Evolutionary conservation across 495 filamentous ascomycete species (phyloP), one percentile per base, ranked within the genome.

Genomic region (Aspergillus conjunctus): DNA sequence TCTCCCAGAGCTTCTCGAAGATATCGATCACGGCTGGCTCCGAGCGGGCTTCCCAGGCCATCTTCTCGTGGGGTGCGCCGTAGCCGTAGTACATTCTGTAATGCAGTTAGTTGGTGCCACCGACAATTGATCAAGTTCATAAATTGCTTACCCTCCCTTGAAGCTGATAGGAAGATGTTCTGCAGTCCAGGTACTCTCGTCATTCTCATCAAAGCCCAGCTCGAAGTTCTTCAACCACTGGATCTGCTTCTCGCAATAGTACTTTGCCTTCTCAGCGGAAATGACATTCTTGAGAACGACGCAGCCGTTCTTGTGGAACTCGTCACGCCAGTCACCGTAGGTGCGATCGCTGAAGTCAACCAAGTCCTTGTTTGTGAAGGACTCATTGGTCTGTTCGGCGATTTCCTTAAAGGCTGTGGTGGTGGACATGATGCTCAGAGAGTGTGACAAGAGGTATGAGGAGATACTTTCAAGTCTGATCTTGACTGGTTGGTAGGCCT

Each of bases 1-100:
- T 77, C 4, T 67, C 74, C 76, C 76, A 79, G 3, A 79, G 61
- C 43, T 73, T 71, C 26, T 66, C 71, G 48, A 79, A 79, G 34
- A 67, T 66, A 8, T 76, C 71, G 50, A 77, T 60, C 5, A 79
- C 71, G 10, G 61, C 65, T 17, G 73, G 75, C 65, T 82, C 79
- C 34, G 65, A 73, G 31, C 75, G 65, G 1, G 77, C 70, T 54
- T 74, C 71, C 71, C 71, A 74, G 0, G 60, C 66, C 59, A 66
- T 66, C 44, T 66, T 71, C 60, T 74, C 71, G 44, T 74, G 71
- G 2, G 66, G 43, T 1, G 68, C 39, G 11, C 56, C 60, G 31
- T 74, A 74, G 9, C 56, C 63, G 50, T 61, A 68, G 57, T 72
- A 72, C 71, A 74, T 74, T 11, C 69, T 48, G n/a, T 3, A 48